Evolutionary conservation across 129 eudicot species (phyloP), one percentile per base, ranked within the genome.

Genomic region (Flaveria robusta): DNA sequence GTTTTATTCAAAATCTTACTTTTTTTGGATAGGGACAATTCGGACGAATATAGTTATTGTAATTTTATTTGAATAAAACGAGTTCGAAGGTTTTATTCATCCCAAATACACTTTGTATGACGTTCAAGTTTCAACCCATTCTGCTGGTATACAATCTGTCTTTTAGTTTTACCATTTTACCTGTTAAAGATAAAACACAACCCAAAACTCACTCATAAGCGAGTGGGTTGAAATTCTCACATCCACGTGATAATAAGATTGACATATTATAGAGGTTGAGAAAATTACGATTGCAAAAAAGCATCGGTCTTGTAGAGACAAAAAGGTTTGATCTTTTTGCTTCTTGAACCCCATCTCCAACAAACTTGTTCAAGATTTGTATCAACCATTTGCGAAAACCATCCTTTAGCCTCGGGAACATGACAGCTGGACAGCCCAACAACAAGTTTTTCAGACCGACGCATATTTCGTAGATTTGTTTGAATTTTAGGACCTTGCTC

Each of bases 231-330:
- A 51, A 51, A 51, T n/a, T 2, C 27, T 65, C 71, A 66, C 26
- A 29, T 19, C 3, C 72, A 5, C 58, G 7, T 14, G 56, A 45
- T 18, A 45, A 23, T 68, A 43, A 45, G 3, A 49, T 51, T 5
- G 18, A n/a, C 8, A 58, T 65, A 37, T 34, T 3, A 26, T 66
- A 20, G 22, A 66, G 42, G 39, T 15, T 62, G 27, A 54, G 81
- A 72, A 71, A 82, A 59, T 89, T 95, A 91, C 99, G 85, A 84
- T 63, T 81, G 80, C 71, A 80, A 34, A 43, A 26, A 82, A 18
- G 87, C 70, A 71, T 76, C 72, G 41, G 88, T 79, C 81, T 89
- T 95, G 90, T 86, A 83, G 31, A 91, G 82, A 86, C 99, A 95
- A 80, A 89, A 86, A 29, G 92, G 92, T 72, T 77, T 45, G 54